Evolutionary conservation across 768 basidiomycete species (phyloP).

Genomic region (Megacollybia marginata): DNA sequence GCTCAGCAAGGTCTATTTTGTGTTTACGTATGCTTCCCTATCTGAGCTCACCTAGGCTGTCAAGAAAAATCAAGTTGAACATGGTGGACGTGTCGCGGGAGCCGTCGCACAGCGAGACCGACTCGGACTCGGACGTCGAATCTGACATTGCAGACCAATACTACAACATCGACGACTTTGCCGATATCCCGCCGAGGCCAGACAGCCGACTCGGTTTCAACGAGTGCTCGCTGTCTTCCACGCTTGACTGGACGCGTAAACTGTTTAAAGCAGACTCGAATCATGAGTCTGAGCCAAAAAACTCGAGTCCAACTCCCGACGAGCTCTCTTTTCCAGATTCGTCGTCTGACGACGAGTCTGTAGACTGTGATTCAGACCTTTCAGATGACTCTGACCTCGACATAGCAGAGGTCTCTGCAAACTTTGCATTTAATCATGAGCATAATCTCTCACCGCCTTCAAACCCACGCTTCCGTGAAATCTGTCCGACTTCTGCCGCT

Average conservation of each 20-base stretch:
- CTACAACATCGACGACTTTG: constrained; percentile 4
- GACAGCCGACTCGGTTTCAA: constrained; percentile 44
- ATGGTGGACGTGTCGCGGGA: neutral
- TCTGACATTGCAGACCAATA: constrained; percentile 11
- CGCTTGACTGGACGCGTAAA: constrained; percentile 10
- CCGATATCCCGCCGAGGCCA: constrained; percentile 34
- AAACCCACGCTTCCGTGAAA: neutral
- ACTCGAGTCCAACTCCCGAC: too few species aligned
- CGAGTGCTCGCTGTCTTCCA: constrained; percentile 1
- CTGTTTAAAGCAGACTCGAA: constrained; percentile 9
- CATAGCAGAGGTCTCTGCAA: constrained; percentile 13
- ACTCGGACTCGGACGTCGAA: constrained; percentile 1
- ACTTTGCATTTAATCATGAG: constrained; percentile 11
- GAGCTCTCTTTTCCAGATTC: constrained; percentile 3
- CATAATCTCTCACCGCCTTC: neutral
- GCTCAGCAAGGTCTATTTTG: too few species aligned
- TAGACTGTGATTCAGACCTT: constrained; percentile 5
- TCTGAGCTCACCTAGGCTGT: neutral
- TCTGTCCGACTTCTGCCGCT: neutral
- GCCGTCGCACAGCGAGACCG: neutral
- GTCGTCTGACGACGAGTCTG: constrained; percentile 9
- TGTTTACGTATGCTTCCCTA: too few species aligned
- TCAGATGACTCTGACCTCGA: constrained; percentile 17
- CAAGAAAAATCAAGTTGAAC: neutral
- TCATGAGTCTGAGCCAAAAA: too few species aligned